Percentiles rank a stretch among this genome's conserved stretches.
phyloP scores from a whole-genome alignment of 176 grass and related monocot species.

The Avena sativa region DNA sequence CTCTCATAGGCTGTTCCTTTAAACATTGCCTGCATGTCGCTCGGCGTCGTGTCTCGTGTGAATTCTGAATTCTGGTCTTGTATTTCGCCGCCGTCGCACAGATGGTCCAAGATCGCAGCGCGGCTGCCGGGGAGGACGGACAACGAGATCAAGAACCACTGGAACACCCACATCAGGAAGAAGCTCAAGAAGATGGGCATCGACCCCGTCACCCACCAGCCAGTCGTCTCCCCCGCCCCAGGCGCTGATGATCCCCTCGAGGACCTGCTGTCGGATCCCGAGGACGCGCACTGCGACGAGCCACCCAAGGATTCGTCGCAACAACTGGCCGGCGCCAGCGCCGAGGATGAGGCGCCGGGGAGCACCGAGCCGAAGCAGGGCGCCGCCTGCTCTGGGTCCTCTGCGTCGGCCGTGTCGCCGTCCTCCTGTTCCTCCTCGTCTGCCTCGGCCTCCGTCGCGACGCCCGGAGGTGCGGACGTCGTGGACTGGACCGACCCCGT shows the following conservation, averaged over 20 bases:
- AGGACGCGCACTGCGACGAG: not conserved
- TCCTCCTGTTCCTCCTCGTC: constrained; percentile 46
- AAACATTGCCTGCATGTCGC: not conserved
- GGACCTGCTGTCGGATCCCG: not conserved
- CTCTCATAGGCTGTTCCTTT: not conserved
- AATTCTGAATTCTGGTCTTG: not conserved
- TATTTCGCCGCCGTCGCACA: not conserved
- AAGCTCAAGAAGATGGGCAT: constrained; percentile 92
- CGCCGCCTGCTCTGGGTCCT: not conserved
- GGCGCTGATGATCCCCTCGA: not conserved
- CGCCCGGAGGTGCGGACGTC: constrained; percentile 30
- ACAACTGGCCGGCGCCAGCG: not conserved
- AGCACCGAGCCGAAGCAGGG: constrained; percentile 26
- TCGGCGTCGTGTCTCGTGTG: not conserved
- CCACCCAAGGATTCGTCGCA: constrained; percentile 15
- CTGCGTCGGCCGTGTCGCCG: constrained; percentile 25
- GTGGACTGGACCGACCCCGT: constrained; percentile 58
- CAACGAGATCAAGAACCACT: constrained; percentile 99
- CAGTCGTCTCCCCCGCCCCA: not conserved
- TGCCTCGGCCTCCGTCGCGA: constrained; percentile 45
- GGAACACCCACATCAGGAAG: constrained; percentile 99
- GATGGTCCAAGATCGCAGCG: constrained; percentile 97
- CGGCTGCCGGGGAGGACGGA: constrained; percentile 88
- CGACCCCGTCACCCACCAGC: constrained; percentile 74
- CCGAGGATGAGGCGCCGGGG: not conserved